Conservation (phyloP, 352 stramenopile genomes). For the Phytophthora ohioensis region DNA sequence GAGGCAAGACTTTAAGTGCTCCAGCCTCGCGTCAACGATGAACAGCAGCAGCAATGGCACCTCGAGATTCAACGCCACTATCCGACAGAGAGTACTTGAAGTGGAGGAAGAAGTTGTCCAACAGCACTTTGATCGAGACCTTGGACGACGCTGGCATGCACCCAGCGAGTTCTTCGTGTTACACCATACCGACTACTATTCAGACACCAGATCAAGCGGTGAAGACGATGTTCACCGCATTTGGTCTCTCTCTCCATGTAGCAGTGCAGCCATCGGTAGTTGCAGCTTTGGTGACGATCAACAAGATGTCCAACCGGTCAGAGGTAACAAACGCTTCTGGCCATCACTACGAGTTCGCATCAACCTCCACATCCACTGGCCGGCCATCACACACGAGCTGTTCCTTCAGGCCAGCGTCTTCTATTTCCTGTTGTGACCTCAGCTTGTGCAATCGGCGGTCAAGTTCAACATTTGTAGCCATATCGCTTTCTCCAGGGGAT, state of each 20-base stretch:
- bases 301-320: not conserved
- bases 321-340: conserved; percentile 9
- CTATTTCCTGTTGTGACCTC: conserved; percentile 27
- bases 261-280: conserved; percentile 37
- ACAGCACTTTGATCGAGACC: conserved; percentile 2
- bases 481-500: conserved; percentile 28
- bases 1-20: conserved; percentile 26
- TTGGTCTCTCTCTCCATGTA: conserved; percentile 13
- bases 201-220: not conserved
- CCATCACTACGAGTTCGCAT: not conserved
- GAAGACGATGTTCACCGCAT: conserved; percentile 10
- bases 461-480: conserved; percentile 4
- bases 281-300: conserved; percentile 13
- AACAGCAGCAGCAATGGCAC: conserved; percentile 37
- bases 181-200: conserved; percentile 16
- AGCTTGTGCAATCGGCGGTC: conserved; percentile 1
- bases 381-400: conserved; percentile 21
- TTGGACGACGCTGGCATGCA: not conserved
- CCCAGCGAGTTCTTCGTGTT: conserved; percentile 30
- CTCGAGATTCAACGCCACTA: conserved; percentile 17
- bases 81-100: conserved; percentile 12
- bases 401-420: conserved; percentile 21
- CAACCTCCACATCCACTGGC: conserved; percentile 14
- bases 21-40: conserved; percentile 37
- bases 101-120: conserved; percentile 13